Evolutionary conservation across 306 rosid genomes (phyloP), one percentile per base, ranked within the genome.

Genomic region (Coriaria nepalensis): DNA sequence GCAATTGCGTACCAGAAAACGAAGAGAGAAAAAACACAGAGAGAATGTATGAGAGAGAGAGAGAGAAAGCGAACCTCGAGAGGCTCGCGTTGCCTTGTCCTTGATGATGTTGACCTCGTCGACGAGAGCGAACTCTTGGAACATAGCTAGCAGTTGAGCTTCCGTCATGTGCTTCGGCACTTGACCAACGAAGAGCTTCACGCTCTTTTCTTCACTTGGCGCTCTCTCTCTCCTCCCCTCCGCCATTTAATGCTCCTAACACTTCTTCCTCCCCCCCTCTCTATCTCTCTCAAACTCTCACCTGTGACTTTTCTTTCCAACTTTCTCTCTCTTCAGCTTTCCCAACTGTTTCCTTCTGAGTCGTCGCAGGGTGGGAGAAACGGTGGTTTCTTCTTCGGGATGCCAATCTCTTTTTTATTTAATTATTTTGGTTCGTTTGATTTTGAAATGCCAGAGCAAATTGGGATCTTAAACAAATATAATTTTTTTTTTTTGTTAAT

Each of bases 91-190:
- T 14, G 73, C 61, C 67, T 82, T 92, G 80, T 92, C 98, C 66
- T 80, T 92, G 86, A 92, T 92, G 77, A 92, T 69, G 83, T 85
- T 92, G 94, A 92, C 94, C 64, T 92, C 86, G 62, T 92, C 96
- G 13, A 92, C 94, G 61, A 92, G 52, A 4, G 93, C 80, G 58
- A 85, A 79, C 65, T 92, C 96, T 50, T 80, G 52, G 78, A 92
- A 85, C 98, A 85, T 79, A 82, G 78, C 53, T 7, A 92, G 83
- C 6, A 92, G 79, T 43, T 92, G 94, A 20, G 70, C 66, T 70
- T 92, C 98, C 40, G 83, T 79, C 88, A 85, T 79, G 69, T 82
- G 81, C 74, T 92, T 92, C 52, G 98, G 98, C 34, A 92, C 98
- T 75, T 92, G 98, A 34, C 98, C 98, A 2, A 85, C 98, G 60